Conservation (phyloP, 306 rosid genomes). For the Alnus rubra region DNA sequence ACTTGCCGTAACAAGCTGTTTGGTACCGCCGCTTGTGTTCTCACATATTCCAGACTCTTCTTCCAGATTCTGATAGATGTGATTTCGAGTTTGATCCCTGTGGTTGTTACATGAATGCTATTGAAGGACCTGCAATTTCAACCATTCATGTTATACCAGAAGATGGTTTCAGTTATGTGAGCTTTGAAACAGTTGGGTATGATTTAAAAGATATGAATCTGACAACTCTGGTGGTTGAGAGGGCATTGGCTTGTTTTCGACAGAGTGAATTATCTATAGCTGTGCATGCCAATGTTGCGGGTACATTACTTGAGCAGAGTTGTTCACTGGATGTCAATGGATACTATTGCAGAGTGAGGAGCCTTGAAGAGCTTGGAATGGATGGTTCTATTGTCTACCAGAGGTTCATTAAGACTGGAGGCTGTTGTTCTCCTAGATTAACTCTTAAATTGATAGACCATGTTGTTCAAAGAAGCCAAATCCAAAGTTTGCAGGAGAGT, state of each 20-base stretch:
- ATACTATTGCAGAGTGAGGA: conserved; percentile 31
- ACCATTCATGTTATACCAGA: conserved; percentile 58
- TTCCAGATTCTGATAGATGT: conserved; percentile 68
- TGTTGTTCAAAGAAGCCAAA: no score
- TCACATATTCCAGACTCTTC: no score
- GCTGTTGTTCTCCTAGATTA: no score
- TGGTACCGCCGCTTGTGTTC: no score
- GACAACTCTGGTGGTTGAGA: conserved; percentile 39
- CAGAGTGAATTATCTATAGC: conserved; percentile 52
- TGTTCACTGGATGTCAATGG: conserved; percentile 41
- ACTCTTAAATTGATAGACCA: no score
- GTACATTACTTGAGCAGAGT: conserved; percentile 14
- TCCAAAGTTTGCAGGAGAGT: no score
- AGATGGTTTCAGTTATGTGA: conserved; percentile 62
- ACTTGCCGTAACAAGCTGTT: no score
- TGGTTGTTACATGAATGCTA: conserved; percentile 57
- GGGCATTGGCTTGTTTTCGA: conserved; percentile 51
- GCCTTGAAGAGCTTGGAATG: conserved; percentile 35
- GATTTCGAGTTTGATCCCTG: conserved; percentile 61
- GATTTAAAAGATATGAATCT: conserved; percentile 33
- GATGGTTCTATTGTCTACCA: conserved; percentile 38
- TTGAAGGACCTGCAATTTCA: conserved; percentile 51
- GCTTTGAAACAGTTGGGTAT: conserved; percentile 52
- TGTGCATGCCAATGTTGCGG: conserved; percentile 40
- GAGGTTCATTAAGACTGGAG: no score